phyloP scores from a whole-genome alignment of 2,329 filamentous ascomycete genomes.

The Xylariaceae sp. region DNA sequence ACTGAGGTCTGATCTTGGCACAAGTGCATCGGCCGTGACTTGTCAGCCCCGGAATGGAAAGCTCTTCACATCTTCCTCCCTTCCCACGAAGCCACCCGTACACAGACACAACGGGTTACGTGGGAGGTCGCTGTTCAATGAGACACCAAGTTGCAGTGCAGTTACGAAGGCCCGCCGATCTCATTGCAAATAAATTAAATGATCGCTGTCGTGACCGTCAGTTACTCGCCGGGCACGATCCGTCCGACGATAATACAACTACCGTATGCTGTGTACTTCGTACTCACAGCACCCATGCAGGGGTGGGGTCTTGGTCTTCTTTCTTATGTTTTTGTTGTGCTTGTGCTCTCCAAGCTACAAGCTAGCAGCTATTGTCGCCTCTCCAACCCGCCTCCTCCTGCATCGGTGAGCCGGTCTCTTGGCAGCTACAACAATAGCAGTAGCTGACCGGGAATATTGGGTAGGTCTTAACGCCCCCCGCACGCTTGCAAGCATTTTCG shows the following conservation, averaged over 20 bases:
- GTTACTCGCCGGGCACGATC: neutral
- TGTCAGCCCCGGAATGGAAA: slow-evolving; percentile 22
- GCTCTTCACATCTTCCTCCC: neutral
- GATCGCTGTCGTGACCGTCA: neutral
- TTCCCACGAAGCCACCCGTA: slow-evolving; percentile 9
- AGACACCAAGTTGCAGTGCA: slow-evolving; percentile 13
- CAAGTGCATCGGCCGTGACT: slow-evolving; percentile 21
- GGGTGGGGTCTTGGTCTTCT: neutral
- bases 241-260: neutral
- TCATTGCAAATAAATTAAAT: neutral
- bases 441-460: neutral
- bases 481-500: neutral
- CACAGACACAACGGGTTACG: neutral
- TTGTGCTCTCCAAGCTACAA: neutral
- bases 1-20: slow-evolving; percentile 15
- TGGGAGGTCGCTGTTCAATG: neutral
- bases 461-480: neutral
- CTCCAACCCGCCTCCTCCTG: neutral
- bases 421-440: neutral
- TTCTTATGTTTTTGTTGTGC: neutral
- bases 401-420: neutral
- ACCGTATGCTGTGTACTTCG: neutral
- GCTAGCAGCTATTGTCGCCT: neutral
- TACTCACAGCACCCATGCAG: neutral
- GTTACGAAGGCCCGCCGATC: slow-evolving; percentile 10